Evolutionary conservation across 352 stramenopile species (phyloP), one percentile per base, ranked within the genome.

Genomic region (Pythium pyrilobum): DNA sequence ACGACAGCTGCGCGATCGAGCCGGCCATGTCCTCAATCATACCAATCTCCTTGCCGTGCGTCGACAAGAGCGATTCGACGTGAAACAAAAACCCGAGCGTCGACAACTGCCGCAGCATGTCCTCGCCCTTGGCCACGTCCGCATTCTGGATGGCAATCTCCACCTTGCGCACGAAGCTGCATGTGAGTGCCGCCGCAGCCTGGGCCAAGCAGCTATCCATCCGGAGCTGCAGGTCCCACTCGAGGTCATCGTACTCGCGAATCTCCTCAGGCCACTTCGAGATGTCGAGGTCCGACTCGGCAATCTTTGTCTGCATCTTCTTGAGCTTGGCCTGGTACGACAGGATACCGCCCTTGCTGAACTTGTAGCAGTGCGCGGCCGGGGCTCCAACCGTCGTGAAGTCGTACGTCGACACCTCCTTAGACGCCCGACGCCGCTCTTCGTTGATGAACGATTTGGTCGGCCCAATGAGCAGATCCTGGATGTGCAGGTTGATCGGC

Each of bases 11-110:
- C 28, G 89, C 81, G 9, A 95, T 64, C 0, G 88, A 59, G 13
- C 81, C 89, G 8, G 76, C 79, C 74, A 97, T 89, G 67, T 97
- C 89, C 69, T 96, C 79, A 12, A 99, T 73, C 96, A 98, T 98
- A 24, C 90, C 91, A 27, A 98, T 86, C 62, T 99, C 96, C 57
- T 98, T 97, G 46, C 95, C 94, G 41, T 97, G 90, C 6, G 96
- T 97, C 59, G 84, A 97, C 6, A 99, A 61, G 16, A 99, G 70
- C 3, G 91, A 96, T 64, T 98, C 93, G 40, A 98, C 79, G 6
- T 95, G 82, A 61, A 93, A 95, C 5, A 95, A 65, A 41, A 90
- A 95, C 10, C 85, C 85, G 15, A 95, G 50, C n/a, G 69, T 87
- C 13, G 79, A 91, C 51, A 92, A 68, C 50, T 92, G 77, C 3